Percentiles rank a stretch among this genome's conserved stretches.
These are phyloP conservation scores for Pedinophyceae sp. DNA, from an alignment of 139 green algal species.

Conservation along the genomic window DNA sequence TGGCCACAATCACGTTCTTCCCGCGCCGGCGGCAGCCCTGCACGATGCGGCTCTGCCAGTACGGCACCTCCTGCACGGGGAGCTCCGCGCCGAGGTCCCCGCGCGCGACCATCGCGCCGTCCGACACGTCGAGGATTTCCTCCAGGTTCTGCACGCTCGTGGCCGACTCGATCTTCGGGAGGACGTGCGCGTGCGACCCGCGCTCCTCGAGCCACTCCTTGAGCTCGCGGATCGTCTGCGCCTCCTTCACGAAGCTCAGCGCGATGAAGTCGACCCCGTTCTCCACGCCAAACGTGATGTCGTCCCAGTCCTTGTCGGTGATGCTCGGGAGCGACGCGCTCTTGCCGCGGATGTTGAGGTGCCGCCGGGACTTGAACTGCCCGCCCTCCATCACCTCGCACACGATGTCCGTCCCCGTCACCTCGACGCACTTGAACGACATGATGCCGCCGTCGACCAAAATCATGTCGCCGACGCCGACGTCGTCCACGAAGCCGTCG, in stretches of 20 bases:
- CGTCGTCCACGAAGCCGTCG: slow-evolving; percentile 60
- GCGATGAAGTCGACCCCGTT: slow-evolving; percentile 57
- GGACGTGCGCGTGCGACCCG: slow-evolving; percentile 29
- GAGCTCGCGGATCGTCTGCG: slow-evolving; percentile 49
- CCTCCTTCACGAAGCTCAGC: slow-evolving; percentile 54
- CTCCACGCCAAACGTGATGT: slow-evolving; percentile 50
- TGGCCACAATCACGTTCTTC: slow-evolving; percentile 64
- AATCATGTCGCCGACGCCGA: slow-evolving; percentile 45
- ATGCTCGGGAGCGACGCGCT: slow-evolving; percentile 60
- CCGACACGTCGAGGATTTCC: slow-evolving; percentile 53
- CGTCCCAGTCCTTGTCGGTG: slow-evolving; percentile 63
- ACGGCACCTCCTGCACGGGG: slow-evolving; percentile 56
- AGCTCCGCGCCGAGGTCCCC: slow-evolving; percentile 69
- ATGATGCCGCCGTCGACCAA: slow-evolving; percentile 63
- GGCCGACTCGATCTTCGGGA: slow-evolving; percentile 63
- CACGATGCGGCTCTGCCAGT: slow-evolving; percentile 54
- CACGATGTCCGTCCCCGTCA: slow-evolving; percentile 9
- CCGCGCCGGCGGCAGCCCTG: slow-evolving; percentile 41
- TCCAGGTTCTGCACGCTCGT: slow-evolving; percentile 51
- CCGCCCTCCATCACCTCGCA: slow-evolving; percentile 52
- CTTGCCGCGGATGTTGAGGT: slow-evolving; percentile 73
- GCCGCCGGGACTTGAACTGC: slow-evolving; percentile 36
- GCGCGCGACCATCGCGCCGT: slow-evolving; percentile 68
- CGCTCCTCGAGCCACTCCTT: slow-evolving; percentile 36
- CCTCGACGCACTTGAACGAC: slow-evolving; percentile 31